phyloP scores from a whole-genome alignment of 257 asterid species.

The Solanum clarkiae region DNA sequence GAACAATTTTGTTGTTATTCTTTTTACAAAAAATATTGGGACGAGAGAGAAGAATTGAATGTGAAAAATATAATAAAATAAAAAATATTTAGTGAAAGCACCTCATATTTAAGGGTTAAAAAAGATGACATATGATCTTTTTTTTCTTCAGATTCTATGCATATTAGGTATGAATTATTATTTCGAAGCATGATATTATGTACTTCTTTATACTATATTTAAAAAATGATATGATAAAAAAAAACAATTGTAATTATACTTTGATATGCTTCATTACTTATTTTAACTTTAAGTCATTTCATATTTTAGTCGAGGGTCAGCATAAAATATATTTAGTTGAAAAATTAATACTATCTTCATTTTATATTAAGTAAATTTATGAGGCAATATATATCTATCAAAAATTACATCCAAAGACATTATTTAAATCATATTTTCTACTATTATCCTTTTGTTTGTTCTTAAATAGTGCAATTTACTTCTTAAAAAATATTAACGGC shows the following conservation, averaged over 20 bases:
- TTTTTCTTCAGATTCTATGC: neutral
- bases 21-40: neutral
- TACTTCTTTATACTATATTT: neutral
- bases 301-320: neutral
- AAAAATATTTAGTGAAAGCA: neutral
- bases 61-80: neutral
- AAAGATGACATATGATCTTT: neutral
- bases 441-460: no score
- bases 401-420: no score
- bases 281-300: no score
- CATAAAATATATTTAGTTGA: neutral
- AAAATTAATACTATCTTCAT: neutral
- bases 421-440: no score
- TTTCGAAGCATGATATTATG: neutral
- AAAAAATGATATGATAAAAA: neutral
- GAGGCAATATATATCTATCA: no score
- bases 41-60: neutral
- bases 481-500: no score
- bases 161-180: neutral
- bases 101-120: neutral
- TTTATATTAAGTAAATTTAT: no score
- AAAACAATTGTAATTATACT: neutral
- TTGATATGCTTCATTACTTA: neutral
- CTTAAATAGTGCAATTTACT: no score
- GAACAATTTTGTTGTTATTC: neutral